Evolutionary conservation across 768 basidiomycete genomes (phyloP).

Genomic region (Tylopilus sp.): DNA sequence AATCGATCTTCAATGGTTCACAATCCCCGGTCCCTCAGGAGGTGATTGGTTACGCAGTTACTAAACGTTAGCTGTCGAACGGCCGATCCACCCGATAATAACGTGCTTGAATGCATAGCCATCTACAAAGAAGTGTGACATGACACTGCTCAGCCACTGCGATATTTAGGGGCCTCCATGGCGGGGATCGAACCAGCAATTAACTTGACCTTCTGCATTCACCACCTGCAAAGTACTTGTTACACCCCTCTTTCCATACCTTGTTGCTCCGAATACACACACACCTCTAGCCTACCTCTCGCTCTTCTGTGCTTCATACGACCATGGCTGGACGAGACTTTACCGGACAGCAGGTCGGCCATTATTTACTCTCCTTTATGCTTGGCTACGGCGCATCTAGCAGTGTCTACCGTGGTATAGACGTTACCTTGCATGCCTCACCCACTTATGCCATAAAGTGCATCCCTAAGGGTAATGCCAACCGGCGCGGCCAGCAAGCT

Average conservation of each 20-base stretch:
- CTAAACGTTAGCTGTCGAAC: neutral
- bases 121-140: neutral
- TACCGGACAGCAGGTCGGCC: constrained; percentile 50
- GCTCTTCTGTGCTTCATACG: neutral
- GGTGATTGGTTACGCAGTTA: too few species aligned
- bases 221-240: neutral
- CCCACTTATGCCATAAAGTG: constrained; percentile 72
- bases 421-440: constrained; percentile 38
- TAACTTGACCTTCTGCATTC: neutral
- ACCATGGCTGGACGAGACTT: constrained; percentile 37
- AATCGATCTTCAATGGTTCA: too few species aligned
- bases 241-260: too few species aligned
- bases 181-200: too few species aligned
- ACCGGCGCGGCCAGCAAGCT: constrained; percentile 54
- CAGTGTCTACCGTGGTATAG: constrained; percentile 71
- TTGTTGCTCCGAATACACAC: neutral
- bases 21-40: too few species aligned
- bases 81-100: neutral
- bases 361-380: constrained; percentile 55
- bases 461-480: constrained; percentile 49
- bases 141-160: neutral
- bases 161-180: neutral
- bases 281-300: neutral
- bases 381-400: constrained; percentile 78
- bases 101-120: neutral